Conservation (phyloP, 1,284 basidiomycete genomes). For the Salmacisia buchloeana region DNA sequence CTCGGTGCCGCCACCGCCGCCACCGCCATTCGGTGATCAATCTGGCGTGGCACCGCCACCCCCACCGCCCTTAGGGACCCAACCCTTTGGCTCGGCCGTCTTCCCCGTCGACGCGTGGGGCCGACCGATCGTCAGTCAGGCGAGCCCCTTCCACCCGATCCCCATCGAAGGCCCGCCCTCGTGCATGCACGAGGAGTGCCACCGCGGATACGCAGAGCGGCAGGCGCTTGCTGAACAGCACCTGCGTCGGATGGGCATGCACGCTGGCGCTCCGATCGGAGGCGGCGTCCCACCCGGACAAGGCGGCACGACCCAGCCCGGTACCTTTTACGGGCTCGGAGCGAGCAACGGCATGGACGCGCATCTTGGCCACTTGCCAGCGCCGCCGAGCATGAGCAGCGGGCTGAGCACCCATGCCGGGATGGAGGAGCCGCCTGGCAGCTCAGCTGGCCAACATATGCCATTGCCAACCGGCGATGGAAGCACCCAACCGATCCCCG, state of each 20-base stretch:
- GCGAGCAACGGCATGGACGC: conserved; percentile 1
- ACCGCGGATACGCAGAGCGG: conserved; percentile 39
- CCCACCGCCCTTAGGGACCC: neutral
- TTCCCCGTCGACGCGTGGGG: conserved; percentile 8
- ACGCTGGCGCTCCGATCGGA: neutral
- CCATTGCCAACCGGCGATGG: neutral
- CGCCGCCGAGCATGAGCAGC: conserved; percentile 1
- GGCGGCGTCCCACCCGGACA: too few species aligned
- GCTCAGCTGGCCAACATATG: neutral
- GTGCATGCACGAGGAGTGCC: conserved; percentile 42
- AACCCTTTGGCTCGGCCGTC: neutral
- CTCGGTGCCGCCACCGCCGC: neutral
- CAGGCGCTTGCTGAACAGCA: conserved; percentile 29
- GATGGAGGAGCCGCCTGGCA: conserved; percentile 4
- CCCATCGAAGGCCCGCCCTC: conserved; percentile 24
- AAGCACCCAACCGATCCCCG: neutral
- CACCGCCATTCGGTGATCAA: neutral
- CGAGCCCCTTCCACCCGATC: neutral
- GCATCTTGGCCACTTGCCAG: neutral
- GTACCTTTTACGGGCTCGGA: neutral
- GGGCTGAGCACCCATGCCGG: neutral
- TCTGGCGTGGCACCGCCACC: neutral
- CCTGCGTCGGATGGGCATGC: conserved; percentile 5
- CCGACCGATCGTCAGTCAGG: conserved; percentile 1
- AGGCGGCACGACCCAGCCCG: neutral